phyloP scores from a whole-genome alignment of 2,329 filamentous ascomycete species.

The Cordyceps pruinosa region DNA sequence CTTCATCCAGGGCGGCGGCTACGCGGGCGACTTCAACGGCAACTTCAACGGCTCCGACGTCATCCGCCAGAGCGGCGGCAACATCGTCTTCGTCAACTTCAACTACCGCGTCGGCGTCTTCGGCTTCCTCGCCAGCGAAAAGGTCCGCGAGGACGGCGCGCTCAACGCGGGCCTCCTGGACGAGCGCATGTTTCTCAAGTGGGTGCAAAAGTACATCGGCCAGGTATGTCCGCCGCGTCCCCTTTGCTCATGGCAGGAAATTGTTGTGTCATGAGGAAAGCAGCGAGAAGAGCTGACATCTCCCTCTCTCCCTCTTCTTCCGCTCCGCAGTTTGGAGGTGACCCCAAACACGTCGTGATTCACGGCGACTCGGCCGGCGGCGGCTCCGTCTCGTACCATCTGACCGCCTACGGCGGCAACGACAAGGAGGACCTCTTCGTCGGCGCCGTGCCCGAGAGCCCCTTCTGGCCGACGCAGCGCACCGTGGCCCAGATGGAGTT shows the following conservation, averaged over 20 bases:
- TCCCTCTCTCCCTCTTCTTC: too few species aligned
- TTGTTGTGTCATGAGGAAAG: too few species aligned
- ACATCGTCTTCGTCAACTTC: slow-evolving; percentile 52
- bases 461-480: slow-evolving; percentile 44
- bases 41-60: slow-evolving; percentile 45
- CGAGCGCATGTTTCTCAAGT: slow-evolving; percentile 52
- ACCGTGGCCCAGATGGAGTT: slow-evolving; percentile 38
- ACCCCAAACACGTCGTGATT: slow-evolving; percentile 52
- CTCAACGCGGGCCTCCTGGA: slow-evolving; percentile 60
- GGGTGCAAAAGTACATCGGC: slow-evolving; percentile 54
- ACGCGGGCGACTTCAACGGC: slow-evolving; percentile 39
- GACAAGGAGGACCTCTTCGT: slow-evolving; percentile 37
- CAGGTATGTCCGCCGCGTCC: slow-evolving; percentile 25
- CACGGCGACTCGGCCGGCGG: slow-evolving; percentile 56
- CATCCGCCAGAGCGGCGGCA: slow-evolving; percentile 35
- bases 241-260: neutral
- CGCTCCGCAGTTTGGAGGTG: slow-evolving; percentile 45
- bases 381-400: slow-evolving; percentile 49
- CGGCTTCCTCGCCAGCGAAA: slow-evolving; percentile 55
- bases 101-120: slow-evolving; percentile 57
- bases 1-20: slow-evolving; percentile 40
- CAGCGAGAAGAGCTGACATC: neutral
- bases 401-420: slow-evolving; percentile 39
- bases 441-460: slow-evolving; percentile 39
- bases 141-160: slow-evolving; percentile 46